Percentiles rank a stretch among this genome's conserved stretches.
These are phyloP conservation scores for Talaromyces sp. DNA, from an alignment of 2,329 filamentous ascomycete genomes.

Conservation along the genomic window DNA sequence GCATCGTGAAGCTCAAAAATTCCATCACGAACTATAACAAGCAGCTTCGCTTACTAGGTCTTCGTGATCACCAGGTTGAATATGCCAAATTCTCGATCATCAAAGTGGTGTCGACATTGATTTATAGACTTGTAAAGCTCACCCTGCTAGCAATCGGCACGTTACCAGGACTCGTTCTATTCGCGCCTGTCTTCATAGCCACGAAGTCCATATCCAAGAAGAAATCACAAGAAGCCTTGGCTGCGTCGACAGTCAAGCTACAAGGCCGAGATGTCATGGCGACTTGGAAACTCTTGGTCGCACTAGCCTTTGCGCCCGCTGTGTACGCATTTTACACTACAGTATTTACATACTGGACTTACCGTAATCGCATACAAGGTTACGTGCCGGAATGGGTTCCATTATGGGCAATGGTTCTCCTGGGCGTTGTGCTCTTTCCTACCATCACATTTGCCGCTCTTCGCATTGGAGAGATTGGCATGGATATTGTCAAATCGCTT, in stretches of 20 bases:
- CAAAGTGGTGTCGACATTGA: constrained; percentile 69
- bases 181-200: constrained; percentile 80
- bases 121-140: constrained; percentile 78
- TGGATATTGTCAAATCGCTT: constrained; percentile 96
- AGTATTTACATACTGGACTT: constrained; percentile 70
- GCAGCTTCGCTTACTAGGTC: constrained; percentile 75
- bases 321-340: constrained; percentile 78
- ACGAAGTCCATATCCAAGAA: constrained; percentile 76
- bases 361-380: constrained; percentile 78
- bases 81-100: constrained; percentile 80
- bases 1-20: constrained; percentile 70
- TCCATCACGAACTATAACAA: constrained; percentile 82
- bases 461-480: constrained; percentile 93
- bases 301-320: constrained; percentile 74
- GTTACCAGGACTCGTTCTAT: constrained; percentile 79
- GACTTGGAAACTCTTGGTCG: constrained; percentile 90
- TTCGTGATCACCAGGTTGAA: constrained; percentile 91
- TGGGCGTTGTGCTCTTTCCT: constrained; percentile 76
- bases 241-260: constrained; percentile 82
- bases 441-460: constrained; percentile 88
- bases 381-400: constrained; percentile 75
- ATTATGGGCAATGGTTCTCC: constrained; percentile 69
- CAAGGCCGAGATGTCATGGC: constrained; percentile 86
- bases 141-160: constrained; percentile 72
- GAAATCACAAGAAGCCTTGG: constrained; percentile 79